phyloP scores from a whole-genome alignment of 1,284 basidiomycete species.

The Ganoderma sp. region DNA sequence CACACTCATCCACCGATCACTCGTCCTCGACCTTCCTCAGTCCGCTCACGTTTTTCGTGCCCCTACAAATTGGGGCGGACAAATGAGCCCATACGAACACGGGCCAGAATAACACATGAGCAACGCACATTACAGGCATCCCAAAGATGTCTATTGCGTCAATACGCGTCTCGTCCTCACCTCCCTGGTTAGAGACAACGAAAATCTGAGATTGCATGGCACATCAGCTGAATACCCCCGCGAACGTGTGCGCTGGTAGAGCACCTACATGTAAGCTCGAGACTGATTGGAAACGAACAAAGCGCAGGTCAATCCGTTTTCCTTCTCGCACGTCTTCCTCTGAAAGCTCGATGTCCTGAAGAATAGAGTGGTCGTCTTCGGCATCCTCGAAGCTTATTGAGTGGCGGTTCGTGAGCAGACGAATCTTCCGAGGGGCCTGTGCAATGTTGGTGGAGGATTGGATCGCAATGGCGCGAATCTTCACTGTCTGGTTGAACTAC shows the following conservation, averaged over 20 bases:
- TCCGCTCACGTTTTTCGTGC: slow-evolving; percentile 62
- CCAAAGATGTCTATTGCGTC: slow-evolving; percentile 81
- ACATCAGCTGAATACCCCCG: not conserved
- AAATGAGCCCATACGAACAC: slow-evolving; percentile 14
- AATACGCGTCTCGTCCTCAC: slow-evolving; percentile 76
- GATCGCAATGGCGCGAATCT: slow-evolving; percentile 73
- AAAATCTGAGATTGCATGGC: slow-evolving; percentile 61
- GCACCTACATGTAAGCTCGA: slow-evolving; percentile 69
- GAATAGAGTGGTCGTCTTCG: slow-evolving; percentile 55
- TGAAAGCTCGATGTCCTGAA: slow-evolving; percentile 60
- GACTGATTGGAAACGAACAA: slow-evolving; percentile 82
- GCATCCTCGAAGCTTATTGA: slow-evolving; percentile 74
- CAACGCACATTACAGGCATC: slow-evolving; percentile 61
- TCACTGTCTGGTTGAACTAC: slow-evolving; percentile 83
- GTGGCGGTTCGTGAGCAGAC: slow-evolving; percentile 71
- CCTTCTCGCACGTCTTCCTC: slow-evolving; percentile 61
- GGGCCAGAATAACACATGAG: not conserved
- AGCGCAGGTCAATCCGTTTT: slow-evolving; percentile 65
- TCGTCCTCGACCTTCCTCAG: slow-evolving; percentile 54
- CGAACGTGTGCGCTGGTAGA: not conserved
- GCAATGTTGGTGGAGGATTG: slow-evolving; percentile 51
- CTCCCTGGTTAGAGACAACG: slow-evolving; percentile 77
- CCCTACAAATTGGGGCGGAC: slow-evolving; percentile 41
- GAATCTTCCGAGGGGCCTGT: slow-evolving; percentile 70
- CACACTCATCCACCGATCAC: slow-evolving; percentile 1